phyloP scores from a whole-genome alignment of 1,139 yeast genomes.

The Scheffersomyces insectosa region DNA sequence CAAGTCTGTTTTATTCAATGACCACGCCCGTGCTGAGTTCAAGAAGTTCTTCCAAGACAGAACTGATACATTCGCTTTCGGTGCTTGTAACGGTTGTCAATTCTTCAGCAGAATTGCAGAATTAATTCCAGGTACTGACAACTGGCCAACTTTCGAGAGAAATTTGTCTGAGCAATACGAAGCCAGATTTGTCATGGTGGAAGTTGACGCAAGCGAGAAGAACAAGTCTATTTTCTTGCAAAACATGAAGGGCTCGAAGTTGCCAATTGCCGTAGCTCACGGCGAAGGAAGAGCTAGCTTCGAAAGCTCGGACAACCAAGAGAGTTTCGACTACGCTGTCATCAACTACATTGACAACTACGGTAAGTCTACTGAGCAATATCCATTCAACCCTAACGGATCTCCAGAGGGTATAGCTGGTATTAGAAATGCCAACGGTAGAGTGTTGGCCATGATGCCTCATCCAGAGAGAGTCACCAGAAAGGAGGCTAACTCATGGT shows the following conservation, averaged over 20 bases:
- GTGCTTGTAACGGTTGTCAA: conserved; percentile 99
- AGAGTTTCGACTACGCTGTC: conserved; percentile 55
- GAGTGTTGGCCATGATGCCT: conserved; percentile 99
- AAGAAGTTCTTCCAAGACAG: conserved; percentile 80
- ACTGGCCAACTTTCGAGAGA: conserved; percentile 97
- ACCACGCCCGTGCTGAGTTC: conserved; percentile 74
- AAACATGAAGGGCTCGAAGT: conserved; percentile 87
- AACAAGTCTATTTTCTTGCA: conserved; percentile 74
- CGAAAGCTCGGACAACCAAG: conserved; percentile 40
- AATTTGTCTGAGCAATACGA: conserved; percentile 94
- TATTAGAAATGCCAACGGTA: conserved; percentile 83
- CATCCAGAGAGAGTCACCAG: conserved; percentile 97
- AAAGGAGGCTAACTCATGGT: conserved; percentile 87
- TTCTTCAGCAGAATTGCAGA: conserved; percentile 85
- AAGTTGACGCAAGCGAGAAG: conserved; percentile 52
- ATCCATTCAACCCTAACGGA: conserved; percentile 97
- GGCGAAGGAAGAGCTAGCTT: conserved; percentile 96
- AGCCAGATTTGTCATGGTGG: conserved; percentile 92
- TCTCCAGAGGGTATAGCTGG: conserved; percentile 94
- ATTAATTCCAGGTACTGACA: conserved; percentile 90
- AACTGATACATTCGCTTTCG: conserved; percentile 93
- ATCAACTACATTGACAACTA: conserved; percentile 83
- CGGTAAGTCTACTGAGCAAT: conserved; percentile 76
- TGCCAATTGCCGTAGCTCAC: conserved; percentile 98
- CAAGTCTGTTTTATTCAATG: conserved; percentile 89